phyloP scores from a whole-genome alignment of 306 rosid species.

The Notholithocarpus densiflorus region DNA sequence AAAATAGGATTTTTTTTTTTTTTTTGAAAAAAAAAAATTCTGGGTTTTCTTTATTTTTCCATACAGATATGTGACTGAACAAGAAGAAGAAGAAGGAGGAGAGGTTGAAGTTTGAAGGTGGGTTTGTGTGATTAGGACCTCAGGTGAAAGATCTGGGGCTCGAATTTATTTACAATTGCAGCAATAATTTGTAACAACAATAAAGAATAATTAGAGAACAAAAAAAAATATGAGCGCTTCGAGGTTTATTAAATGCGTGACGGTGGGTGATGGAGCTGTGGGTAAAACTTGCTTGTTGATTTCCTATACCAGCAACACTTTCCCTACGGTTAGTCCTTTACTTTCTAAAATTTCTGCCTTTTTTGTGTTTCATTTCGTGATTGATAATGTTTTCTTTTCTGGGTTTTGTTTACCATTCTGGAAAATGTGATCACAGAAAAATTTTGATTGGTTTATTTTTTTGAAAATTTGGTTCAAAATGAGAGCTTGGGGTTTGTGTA shows the following conservation, averaged over 20 bases:
- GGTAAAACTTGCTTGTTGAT: conserved; percentile 98
- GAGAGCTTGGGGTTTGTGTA: neutral
- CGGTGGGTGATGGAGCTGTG: conserved; percentile 99
- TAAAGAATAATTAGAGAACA: conserved; percentile 13
- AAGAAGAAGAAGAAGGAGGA: conserved; percentile 23
- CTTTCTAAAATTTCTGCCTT: neutral
- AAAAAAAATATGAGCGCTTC: conserved; percentile 80
- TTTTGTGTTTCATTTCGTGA: neutral
- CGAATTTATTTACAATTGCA: neutral
- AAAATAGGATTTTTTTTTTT: conserved; percentile 40
- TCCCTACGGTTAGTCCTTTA: conserved; percentile 71
- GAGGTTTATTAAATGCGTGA: conserved; percentile 97
- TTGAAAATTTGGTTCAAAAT: conserved; percentile 4
- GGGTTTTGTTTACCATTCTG: neutral
- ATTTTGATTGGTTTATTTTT: neutral
- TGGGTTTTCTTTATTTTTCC: neutral
- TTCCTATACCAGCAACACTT: conserved; percentile 98
- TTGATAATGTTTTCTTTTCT: neutral
- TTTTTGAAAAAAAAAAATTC: too few relatives aligned
- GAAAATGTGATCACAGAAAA: neutral
- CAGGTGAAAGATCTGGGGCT: conserved; percentile 90
- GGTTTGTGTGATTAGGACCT: conserved; percentile 45
- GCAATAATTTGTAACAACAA: neutral
- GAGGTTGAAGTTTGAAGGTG: conserved; percentile 8
- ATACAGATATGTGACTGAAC: conserved; percentile 54